Evolutionary conservation across 805 yeast species (phyloP).

Genomic region (Wickerhamomyces xylosicus): DNA sequence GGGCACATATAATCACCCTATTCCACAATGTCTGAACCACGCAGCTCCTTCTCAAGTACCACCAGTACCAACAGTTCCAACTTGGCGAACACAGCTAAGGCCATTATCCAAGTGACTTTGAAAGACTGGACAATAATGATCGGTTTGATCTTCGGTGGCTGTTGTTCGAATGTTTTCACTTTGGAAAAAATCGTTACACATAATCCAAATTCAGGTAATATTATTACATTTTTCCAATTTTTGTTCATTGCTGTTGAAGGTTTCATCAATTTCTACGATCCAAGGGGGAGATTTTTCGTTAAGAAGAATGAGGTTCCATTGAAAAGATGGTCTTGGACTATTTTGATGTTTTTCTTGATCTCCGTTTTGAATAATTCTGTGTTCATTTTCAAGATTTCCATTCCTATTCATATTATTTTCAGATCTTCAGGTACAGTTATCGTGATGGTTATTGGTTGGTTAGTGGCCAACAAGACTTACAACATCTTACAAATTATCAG

Average conservation of each 20-base stretch:
- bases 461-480: constrained; percentile 36
- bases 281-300: constrained; percentile 20
- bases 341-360: constrained; percentile 38
- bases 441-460: constrained; percentile 46
- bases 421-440: constrained; percentile 55
- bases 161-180: constrained; percentile 61
- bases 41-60: no score
- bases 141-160: constrained; percentile 52
- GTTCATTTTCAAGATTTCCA: constrained; percentile 44
- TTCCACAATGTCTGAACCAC: no score
- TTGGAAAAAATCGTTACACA: constrained; percentile 41
- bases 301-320: constrained; percentile 30
- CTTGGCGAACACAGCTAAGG: neutral
- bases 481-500: constrained; percentile 34
- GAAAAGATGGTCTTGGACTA: constrained; percentile 33
- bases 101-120: constrained; percentile 11
- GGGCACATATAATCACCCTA: no score
- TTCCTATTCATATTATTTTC: constrained; percentile 59
- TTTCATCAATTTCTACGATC: constrained; percentile 25
- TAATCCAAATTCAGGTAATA: constrained; percentile 30
- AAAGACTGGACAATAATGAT: constrained; percentile 15
- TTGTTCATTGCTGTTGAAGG: constrained; percentile 38
- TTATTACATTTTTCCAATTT: constrained; percentile 53
- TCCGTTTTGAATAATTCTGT: constrained; percentile 49
- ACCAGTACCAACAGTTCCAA: neutral